Evolutionary conservation across 257 asterid species (phyloP).

Genomic region (Scutellaria minor): DNA sequence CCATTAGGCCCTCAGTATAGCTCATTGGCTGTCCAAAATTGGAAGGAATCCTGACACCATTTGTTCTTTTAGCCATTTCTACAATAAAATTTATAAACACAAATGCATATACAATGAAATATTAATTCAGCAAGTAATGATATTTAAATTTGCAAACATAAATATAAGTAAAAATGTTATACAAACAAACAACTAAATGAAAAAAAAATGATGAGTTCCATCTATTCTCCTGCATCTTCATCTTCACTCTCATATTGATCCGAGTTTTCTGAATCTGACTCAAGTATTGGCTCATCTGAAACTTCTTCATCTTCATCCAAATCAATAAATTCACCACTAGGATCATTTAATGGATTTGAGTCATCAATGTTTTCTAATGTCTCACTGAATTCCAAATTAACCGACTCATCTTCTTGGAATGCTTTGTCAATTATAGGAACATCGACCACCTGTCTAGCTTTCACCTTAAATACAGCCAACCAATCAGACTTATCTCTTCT

Average conservation of each 20-base stretch:
- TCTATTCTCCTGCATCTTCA: not conserved
- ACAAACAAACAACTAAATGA: not conserved
- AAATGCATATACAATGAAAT: too few species aligned
- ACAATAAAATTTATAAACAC: not conserved
- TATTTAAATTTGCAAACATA: not conserved
- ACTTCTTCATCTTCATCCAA: slow-evolving; percentile 10
- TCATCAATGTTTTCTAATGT: not conserved
- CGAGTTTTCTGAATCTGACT: not conserved
- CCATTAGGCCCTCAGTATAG: too few species aligned
- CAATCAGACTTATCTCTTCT: not conserved
- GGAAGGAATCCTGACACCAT: not conserved
- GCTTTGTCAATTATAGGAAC: slow-evolving; percentile 1
- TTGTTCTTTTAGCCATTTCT: not conserved
- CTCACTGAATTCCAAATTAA: not conserved
- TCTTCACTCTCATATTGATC: not conserved
- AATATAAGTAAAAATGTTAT: not conserved
- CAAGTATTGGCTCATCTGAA: slow-evolving; percentile 11
- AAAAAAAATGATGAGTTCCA: too few species aligned
- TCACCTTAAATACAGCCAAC: not conserved
- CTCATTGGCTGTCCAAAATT: too few species aligned
- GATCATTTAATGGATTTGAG: slow-evolving; percentile 4
- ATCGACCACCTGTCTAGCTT: slow-evolving; percentile 5
- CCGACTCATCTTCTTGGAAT: slow-evolving; percentile 21
- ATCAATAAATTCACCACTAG: not conserved
- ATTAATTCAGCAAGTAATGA: not conserved